Conservation (phyloP, 306 rosid species). For the Bauhinia variegata region DNA sequence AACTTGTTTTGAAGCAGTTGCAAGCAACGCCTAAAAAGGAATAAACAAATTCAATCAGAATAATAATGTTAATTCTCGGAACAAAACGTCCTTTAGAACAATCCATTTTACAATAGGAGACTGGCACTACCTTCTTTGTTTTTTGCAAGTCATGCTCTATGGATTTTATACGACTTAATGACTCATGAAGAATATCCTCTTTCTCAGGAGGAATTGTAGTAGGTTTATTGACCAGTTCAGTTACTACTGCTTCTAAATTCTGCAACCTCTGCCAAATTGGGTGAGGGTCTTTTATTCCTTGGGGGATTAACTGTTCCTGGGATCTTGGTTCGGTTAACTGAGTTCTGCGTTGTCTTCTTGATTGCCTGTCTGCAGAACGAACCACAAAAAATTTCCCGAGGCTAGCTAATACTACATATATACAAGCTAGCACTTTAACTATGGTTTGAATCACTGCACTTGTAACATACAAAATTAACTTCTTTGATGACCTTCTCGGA, state of each 20-base stretch:
- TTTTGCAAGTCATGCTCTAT: slow-evolving; percentile 91
- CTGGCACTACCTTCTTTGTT: slow-evolving; percentile 74
- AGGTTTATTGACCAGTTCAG: slow-evolving; percentile 76
- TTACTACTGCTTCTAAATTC: slow-evolving; percentile 73
- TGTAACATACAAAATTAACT: slow-evolving; percentile 49
- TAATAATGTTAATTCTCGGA: slow-evolving; percentile 24
- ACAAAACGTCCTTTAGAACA: slow-evolving; percentile 27
- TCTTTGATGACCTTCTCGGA: slow-evolving; percentile 49
- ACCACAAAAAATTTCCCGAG: slow-evolving; percentile 47
- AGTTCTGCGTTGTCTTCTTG: slow-evolving; percentile 33
- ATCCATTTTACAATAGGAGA: slow-evolving; percentile 33
- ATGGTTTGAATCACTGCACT: slow-evolving; percentile 48
- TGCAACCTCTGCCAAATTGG: slow-evolving; percentile 84
- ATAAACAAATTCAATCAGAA: slow-evolving; percentile 37
- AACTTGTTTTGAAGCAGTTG: slow-evolving; percentile 89
- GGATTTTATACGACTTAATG: slow-evolving; percentile 82
- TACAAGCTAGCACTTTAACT: slow-evolving; percentile 58
- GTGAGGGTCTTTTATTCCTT: slow-evolving; percentile 54
- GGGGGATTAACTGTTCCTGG: slow-evolving; percentile 50
- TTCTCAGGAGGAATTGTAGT: slow-evolving; percentile 87
- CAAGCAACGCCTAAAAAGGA: slow-evolving; percentile 69
- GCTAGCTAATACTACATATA: slow-evolving; percentile 54
- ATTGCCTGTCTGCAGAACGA: slow-evolving; percentile 37
- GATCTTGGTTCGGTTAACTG: slow-evolving; percentile 47
- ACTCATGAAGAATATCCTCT: slow-evolving; percentile 86